These are phyloP conservation scores for Myriangium duriaei DNA, from an alignment of 2,329 filamentous ascomycete species.

Conservation along the genomic window DNA sequence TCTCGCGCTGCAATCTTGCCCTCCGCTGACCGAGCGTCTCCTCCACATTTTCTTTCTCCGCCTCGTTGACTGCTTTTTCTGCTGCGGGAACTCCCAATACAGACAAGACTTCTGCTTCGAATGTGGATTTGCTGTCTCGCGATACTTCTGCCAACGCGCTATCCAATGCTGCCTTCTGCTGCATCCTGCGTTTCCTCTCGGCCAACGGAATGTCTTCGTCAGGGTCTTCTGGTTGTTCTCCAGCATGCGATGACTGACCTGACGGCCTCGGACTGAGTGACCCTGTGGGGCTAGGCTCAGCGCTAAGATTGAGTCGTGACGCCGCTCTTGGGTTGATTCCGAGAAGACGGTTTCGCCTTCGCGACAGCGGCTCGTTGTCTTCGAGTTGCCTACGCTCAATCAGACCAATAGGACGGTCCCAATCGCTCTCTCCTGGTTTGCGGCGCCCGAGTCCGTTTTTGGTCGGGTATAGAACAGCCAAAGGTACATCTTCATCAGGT, in stretches of 20 bases:
- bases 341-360: conserved; percentile 60
- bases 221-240: conserved; percentile 28
- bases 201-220: conserved; percentile 55
- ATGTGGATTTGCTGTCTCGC: conserved; percentile 36
- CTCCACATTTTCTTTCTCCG: conserved; percentile 41
- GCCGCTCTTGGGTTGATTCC: conserved; percentile 34
- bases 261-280: conserved; percentile 11
- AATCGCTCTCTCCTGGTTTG: conserved; percentile 32
- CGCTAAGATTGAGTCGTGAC: conserved; percentile 2
- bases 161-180: conserved; percentile 41
- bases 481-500: conserved; percentile 60
- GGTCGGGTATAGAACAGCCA: conserved; percentile 64
- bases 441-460: conserved; percentile 33
- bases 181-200: conserved; percentile 52
- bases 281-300: conserved; percentile 1
- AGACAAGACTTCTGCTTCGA: conserved; percentile 56
- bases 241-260: conserved; percentile 19
- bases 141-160: conserved; percentile 32
- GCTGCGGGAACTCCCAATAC: conserved; percentile 41
- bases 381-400: conserved; percentile 76
- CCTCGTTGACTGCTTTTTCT: conserved; percentile 17
- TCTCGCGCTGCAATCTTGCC: conserved; percentile 59
- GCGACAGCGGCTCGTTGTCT: conserved; percentile 80
- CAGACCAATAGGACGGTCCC: conserved; percentile 55
- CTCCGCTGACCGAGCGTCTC: conserved; percentile 71